phyloP scores from a whole-genome alignment of 768 basidiomycete genomes.

The Naganishia randhawae region DNA sequence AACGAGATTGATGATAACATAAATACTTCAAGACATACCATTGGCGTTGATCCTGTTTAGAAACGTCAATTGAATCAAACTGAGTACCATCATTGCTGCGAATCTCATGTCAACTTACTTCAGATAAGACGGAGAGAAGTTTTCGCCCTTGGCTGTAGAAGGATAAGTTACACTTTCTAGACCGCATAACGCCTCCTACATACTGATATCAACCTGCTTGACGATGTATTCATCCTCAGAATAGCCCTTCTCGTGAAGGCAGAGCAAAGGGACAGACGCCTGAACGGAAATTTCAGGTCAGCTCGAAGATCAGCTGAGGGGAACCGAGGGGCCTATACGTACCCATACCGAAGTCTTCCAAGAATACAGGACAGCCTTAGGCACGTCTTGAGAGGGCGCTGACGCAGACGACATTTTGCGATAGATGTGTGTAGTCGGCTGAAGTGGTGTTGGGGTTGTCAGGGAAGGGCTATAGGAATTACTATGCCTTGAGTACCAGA shows the following conservation, averaged over 20 bases:
- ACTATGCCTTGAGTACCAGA: too few species aligned
- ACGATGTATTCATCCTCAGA: constrained; percentile 69
- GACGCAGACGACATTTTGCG: constrained; percentile 9
- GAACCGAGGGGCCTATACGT: background rate
- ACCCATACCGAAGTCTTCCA: constrained; percentile 60
- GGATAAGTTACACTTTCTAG: background rate
- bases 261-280: constrained; percentile 49
- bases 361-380: constrained; percentile 78
- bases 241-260: constrained; percentile 72
- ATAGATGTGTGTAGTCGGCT: background rate
- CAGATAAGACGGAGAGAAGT: constrained; percentile 67
- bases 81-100: background rate
- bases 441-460: too few species aligned
- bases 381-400: constrained; percentile 32
- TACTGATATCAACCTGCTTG: constrained; percentile 65
- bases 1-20: background rate
- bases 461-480: too few species aligned
- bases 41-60: constrained; percentile 67
- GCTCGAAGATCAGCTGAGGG: background rate
- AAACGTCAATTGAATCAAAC: background rate
- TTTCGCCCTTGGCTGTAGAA: constrained; percentile 51
- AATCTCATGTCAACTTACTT: constrained; percentile 38
- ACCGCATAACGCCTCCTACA: constrained; percentile 27
- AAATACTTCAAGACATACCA: constrained; percentile 55
- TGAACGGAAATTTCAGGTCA: constrained; percentile 20